A percentile compares a stretch with the other conserved stretches of the same genome.
phyloP scores from a whole-genome alignment of 2,329 filamentous ascomycete genomes.

The Gaeumannomyces tritici region DNA sequence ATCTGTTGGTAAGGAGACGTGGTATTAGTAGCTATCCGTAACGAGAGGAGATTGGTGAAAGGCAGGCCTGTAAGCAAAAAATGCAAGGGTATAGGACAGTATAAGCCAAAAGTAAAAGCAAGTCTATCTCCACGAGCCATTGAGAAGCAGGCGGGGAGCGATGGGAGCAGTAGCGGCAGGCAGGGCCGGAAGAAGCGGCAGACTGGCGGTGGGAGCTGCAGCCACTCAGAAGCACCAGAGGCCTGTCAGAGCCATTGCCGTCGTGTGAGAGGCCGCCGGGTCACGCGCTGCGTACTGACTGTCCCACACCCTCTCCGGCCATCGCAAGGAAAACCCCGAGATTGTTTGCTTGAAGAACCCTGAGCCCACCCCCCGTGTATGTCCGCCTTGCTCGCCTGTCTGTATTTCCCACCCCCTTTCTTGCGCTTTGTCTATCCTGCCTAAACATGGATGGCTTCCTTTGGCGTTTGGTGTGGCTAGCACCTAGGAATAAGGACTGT shows the following conservation, averaged over 20 bases:
- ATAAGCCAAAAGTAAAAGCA: background rate
- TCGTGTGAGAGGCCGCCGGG: background rate
- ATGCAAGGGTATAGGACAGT: background rate
- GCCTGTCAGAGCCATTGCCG: background rate
- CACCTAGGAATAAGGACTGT: background rate
- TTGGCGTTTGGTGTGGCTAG: background rate
- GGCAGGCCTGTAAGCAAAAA: background rate
- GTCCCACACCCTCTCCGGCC: background rate
- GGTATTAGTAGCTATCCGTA: background rate
- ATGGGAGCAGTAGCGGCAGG: background rate
- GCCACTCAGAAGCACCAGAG: background rate
- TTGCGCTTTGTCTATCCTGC: background rate
- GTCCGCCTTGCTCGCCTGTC: background rate
- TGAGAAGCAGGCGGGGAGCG: background rate
- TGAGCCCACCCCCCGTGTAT: background rate
- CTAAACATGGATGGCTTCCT: background rate
- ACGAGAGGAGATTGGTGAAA: background rate
- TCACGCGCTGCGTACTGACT: background rate
- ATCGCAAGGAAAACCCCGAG: background rate
- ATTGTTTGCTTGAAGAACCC: background rate
- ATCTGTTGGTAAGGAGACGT: slow-evolving; percentile 1
- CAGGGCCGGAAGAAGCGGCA: background rate
- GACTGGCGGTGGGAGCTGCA: background rate
- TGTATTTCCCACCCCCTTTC: background rate
- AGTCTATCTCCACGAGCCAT: background rate